phyloP scores from a whole-genome alignment of 176 grass and related monocot species.

The Aechmea fasciata region DNA sequence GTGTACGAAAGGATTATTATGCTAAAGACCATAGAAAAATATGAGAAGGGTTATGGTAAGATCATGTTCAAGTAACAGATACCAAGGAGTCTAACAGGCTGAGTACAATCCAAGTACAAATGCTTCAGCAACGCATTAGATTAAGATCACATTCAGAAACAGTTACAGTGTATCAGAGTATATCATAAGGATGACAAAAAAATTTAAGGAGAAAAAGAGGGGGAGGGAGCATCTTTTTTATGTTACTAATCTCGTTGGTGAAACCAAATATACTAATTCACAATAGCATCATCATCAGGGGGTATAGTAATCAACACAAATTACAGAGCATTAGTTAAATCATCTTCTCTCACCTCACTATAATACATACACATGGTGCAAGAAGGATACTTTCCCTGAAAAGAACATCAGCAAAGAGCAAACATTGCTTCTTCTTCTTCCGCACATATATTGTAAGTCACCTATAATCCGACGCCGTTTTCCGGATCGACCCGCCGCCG shows the following conservation, averaged over 20 bases:
- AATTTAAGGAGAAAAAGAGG: not conserved
- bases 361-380: conserved; percentile 32
- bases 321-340: no score
- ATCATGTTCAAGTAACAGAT: no score
- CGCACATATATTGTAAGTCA: not conserved
- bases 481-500: no score
- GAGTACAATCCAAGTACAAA: no score
- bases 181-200: conserved; percentile 9
- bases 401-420: conserved; percentile 16
- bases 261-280: conserved; percentile 36
- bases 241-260: conserved; percentile 26
- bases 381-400: conserved; percentile 11
- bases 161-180: conserved; percentile 16
- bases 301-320: no score
- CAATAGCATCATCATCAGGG: conserved; percentile 20
- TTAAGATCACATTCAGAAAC: no score
- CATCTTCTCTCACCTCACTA: no score
- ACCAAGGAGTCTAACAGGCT: no score
- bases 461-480: conserved; percentile 1
- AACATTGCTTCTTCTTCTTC: not conserved
- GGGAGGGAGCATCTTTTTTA: conserved; percentile 19
- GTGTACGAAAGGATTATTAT: no score
- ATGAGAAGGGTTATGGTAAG: no score
- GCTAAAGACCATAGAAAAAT: no score
- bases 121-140: conserved; percentile 22